Conservation (phyloP, 768 basidiomycete species). For the Tulasnella sp. region DNA sequence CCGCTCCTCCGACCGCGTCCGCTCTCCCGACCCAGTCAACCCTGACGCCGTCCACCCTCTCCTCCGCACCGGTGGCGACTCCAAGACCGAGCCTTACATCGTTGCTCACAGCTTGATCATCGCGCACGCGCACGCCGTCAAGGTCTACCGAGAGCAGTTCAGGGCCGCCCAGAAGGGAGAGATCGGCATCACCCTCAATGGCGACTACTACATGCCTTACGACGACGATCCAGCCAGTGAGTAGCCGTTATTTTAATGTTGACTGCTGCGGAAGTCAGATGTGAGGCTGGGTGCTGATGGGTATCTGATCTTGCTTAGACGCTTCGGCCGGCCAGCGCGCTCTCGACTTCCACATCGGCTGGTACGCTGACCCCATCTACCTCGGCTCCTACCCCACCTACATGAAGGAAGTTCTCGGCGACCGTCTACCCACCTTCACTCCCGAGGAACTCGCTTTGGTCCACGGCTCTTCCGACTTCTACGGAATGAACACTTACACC, state of each 20-base stretch:
- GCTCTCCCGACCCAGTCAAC: constrained; percentile 33
- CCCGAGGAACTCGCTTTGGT: constrained; percentile 44
- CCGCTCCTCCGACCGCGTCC: constrained; percentile 48
- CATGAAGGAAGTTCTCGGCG: constrained; percentile 44
- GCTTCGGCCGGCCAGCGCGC: constrained; percentile 59
- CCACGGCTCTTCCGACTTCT: constrained; percentile 57
- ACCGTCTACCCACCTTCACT: constrained; percentile 48
- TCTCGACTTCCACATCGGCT: constrained; percentile 58
- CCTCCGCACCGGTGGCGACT: constrained; percentile 12
- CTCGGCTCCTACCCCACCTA: constrained; percentile 53
- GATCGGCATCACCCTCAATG: constrained; percentile 72
- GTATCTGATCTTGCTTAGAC: constrained; percentile 31
- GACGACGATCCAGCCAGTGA: constrained; percentile 56
- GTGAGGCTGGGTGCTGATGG: neutral
- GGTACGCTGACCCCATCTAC: constrained; percentile 47
- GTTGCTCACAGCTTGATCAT: constrained; percentile 58
- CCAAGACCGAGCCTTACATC: constrained; percentile 29
- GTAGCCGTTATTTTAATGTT: constrained; percentile 20
- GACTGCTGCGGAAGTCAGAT: neutral
- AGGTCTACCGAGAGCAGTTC: constrained; percentile 56
- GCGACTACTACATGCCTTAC: constrained; percentile 65
- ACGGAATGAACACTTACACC: constrained; percentile 63
- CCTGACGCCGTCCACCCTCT: neutral
- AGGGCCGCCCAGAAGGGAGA: constrained; percentile 48
- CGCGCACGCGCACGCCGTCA: constrained; percentile 55